Evolutionary conservation across 352 stramenopile species (phyloP), one percentile per base, ranked within the genome.

Genomic region (Globisporangium recalcitrans): DNA sequence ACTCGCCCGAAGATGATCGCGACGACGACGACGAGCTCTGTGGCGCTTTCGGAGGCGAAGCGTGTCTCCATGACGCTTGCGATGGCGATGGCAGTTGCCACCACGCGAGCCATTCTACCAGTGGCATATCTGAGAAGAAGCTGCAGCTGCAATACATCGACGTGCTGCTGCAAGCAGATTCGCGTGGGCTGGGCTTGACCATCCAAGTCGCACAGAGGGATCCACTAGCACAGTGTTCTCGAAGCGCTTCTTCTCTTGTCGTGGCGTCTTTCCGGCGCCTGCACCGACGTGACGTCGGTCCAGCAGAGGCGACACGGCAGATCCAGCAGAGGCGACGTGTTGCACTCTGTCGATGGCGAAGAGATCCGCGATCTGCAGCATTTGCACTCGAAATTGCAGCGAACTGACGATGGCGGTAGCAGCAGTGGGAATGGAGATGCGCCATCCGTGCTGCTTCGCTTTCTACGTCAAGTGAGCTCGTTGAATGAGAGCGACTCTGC

Each of bases 131-230:
- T 3, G 54, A 60, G 36, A 42, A 36, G 24, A 49, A 61, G n/a
- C 10, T 32, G 19, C 46, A 38, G 34, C 27, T 60, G 21, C 56
- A 71, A 44, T 77, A 63, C 31, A 48, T 69, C 44, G 80, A 89
- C 32, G 78, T 89, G 34, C 40, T 89, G 46, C 62, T 89, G 32
- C 76, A 78, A 48, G 62, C 71, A 3, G 80, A 87, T 59, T 64
- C 26, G 1, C 32, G 73, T 21, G 80, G 80, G 0, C 53, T 89
- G 32, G 80, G 80, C 0, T 56, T 89, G 6, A 77, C 82, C 51
- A 58, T 89, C 5, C 52, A 56, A 9, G 8, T 71, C 14, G 24
- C 9, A 26, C 62, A 7, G 38, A 40, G 10, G 32, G 16, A 11
- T 27, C 53, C 42, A 24, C 49, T 4, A 14, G 14, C 3, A 22